phyloP scores from a whole-genome alignment of 2,329 filamentous ascomycete species.

The Stenocarpella maydis region DNA sequence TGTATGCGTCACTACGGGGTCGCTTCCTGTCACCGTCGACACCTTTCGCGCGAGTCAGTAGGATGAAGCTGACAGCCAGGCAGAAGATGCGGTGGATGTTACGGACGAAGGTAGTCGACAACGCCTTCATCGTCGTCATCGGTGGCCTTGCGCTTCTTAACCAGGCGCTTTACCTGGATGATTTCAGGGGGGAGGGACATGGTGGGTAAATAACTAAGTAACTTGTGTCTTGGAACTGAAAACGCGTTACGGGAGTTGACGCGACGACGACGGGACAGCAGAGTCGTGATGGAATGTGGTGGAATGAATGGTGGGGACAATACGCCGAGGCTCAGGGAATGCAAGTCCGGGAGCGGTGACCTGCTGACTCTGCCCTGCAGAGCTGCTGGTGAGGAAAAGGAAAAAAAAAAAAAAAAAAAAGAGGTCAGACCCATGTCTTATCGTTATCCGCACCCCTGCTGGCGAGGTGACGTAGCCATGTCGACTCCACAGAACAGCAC shows the following conservation, averaged over 20 bases:
- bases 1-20: constrained; percentile 60
- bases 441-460: constrained; percentile 21
- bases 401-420: constrained; percentile 14
- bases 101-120: constrained; percentile 64
- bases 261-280: too few species aligned
- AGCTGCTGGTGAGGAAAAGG: neutral
- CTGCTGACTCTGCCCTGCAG: neutral
- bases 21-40: constrained; percentile 63
- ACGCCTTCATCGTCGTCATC: constrained; percentile 61
- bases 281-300: too few species aligned
- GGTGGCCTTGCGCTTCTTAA: constrained; percentile 58
- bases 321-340: constrained; percentile 3
- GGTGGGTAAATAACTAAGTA: constrained; percentile 11
- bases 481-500: constrained; percentile 24
- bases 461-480: constrained; percentile 21
- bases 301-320: constrained; percentile 19
- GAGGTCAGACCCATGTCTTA: constrained; percentile 23
- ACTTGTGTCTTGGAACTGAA: too few species aligned
- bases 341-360: neutral
- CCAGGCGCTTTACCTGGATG: constrained; percentile 61
- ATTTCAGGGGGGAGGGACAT: constrained; percentile 67
- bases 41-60: constrained; percentile 46
- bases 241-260: neutral
- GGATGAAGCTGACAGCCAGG: constrained; percentile 18
- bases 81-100: constrained; percentile 21